These are phyloP conservation scores for Myriangium duriaei DNA, from an alignment of 2,329 filamentous ascomycete species.

Conservation along the genomic window DNA sequence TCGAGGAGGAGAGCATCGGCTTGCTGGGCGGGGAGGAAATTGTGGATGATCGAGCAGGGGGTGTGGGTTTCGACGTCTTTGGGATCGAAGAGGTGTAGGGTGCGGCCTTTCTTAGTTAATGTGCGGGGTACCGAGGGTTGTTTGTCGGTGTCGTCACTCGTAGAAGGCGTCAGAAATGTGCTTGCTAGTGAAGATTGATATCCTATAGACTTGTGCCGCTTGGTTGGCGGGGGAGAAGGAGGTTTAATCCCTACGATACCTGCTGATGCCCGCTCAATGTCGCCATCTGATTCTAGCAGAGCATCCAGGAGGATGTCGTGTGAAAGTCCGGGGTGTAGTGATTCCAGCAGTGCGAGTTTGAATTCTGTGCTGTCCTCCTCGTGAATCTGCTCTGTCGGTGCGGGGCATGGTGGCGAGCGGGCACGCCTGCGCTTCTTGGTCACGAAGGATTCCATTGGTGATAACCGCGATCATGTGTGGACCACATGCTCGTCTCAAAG, in stretches of 20 bases:
- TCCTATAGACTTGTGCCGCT: conserved; percentile 18
- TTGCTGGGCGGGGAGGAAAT: conserved; percentile 62
- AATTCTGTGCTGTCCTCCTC: conserved; percentile 75
- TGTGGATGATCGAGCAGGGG: conserved; percentile 83
- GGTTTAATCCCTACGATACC: conserved; percentile 31
- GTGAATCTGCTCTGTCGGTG: conserved; percentile 14
- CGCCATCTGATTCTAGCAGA: conserved; percentile 65
- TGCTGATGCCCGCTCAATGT: conserved; percentile 51
- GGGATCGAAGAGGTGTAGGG: conserved; percentile 71
- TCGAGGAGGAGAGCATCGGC: conserved; percentile 66
- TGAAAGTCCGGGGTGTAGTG: conserved; percentile 53
- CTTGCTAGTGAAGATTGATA: conserved; percentile 31
- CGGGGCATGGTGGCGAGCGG: conserved; percentile 2
- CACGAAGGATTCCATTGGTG: conserved; percentile 18
- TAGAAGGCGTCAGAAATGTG: conserved; percentile 4
- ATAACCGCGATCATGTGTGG: no score
- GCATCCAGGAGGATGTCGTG: conserved; percentile 64
- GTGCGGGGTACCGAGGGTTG: conserved; percentile 15
- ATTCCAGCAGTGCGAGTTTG: conserved; percentile 74
- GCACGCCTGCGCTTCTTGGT: conserved; percentile 17
- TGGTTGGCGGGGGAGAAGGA: conserved; percentile 9
- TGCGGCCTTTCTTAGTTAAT: conserved; percentile 64
- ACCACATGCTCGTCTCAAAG: no score
- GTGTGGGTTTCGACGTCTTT: conserved; percentile 71
- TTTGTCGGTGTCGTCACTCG: neutral